Evolutionary conservation across 1,284 basidiomycete species (phyloP).

Genomic region (Trametes sp.): DNA sequence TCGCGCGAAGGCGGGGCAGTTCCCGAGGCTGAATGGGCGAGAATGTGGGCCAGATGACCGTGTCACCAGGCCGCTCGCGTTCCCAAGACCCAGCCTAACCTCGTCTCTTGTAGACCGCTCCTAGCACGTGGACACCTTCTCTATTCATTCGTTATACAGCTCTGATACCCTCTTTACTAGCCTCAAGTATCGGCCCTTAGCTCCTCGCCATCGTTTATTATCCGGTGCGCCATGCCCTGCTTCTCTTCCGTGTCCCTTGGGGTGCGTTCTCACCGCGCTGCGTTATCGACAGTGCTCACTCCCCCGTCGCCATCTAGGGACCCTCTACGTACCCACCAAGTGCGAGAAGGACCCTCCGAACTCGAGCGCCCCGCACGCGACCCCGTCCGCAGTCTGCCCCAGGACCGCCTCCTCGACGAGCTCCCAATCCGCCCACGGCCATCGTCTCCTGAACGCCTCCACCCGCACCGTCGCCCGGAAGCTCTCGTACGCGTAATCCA

Average conservation of each 20-base stretch:
- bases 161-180: not conserved
- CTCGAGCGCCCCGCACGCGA: conserved; percentile 35
- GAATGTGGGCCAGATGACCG: conserved; percentile 35
- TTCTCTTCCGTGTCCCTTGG: conserved; percentile 2
- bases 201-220: not conserved
- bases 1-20: conserved; percentile 15
- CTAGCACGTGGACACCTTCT: conserved; percentile 20
- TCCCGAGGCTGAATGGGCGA: conserved; percentile 21
- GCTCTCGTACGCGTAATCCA: conserved; percentile 36
- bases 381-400: conserved; percentile 24
- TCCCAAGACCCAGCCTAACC: conserved; percentile 29
- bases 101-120: conserved; percentile 21
- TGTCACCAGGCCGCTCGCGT: conserved; percentile 30
- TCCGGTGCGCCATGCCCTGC: not conserved
- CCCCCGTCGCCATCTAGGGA: not conserved
- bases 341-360: conserved; percentile 37
- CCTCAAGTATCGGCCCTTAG: not conserved
- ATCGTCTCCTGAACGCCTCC: conserved; percentile 25
- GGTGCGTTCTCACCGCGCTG: not conserved
- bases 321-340: conserved; percentile 10
- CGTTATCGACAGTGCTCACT: not conserved
- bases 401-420: conserved; percentile 31
- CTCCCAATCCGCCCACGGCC: conserved; percentile 35
- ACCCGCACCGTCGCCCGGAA: conserved; percentile 31
- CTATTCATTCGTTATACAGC: not conserved